Base-by-base conservation (phyloP, 805 yeast genomes). In the Naumovozyma baii region DNA sequence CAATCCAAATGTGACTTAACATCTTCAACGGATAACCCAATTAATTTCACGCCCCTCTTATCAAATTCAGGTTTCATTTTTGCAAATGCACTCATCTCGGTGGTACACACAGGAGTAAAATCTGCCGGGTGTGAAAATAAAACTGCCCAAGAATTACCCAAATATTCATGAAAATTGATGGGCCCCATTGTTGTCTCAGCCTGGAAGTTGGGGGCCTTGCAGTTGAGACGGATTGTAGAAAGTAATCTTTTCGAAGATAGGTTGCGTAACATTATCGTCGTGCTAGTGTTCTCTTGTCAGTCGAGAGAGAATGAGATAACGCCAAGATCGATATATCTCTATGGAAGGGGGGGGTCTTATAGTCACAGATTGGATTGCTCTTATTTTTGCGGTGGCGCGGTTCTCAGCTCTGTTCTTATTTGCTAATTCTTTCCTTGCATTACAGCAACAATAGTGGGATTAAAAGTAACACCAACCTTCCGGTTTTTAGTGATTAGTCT, bases 71-170 rank as follows among this genome's bases (percentile, higher is more conserved):
- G 85, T 69, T 85, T 83, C 66, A 86, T 75, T 54, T 78, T 74
- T 48, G 95, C 87, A 56, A 87, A 88, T 16, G 95, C 95, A 51
- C 96, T 95, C 59, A 87, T 73, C 70, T 87, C 96, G 41, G 96
- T 87, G 57, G 96, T 88, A 67, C 96, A 87, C 40, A 87, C 95
- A 36, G 96, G 96, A 15, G 96, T 87, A 73, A 85, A 88, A 64
- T 87, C 96, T 40, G 87, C 95, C 46, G 96, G 96, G 65, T 87
- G 96, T 18, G 94, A 83, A 68, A 87, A 87, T 57, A 87, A 70
- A 38, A 87, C 79, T 36, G 80, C 78, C 96, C 96, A 87, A 35
- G 80, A 74, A 66, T 82, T 77, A 36, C 90, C 90, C 52, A 86
- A 70, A 71, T 71, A 87, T 45, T 88, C 80, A 68, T 87, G 94